Base-by-base conservation (phyloP, 441 rosid genomes). In the Populus hybrid region DNA sequence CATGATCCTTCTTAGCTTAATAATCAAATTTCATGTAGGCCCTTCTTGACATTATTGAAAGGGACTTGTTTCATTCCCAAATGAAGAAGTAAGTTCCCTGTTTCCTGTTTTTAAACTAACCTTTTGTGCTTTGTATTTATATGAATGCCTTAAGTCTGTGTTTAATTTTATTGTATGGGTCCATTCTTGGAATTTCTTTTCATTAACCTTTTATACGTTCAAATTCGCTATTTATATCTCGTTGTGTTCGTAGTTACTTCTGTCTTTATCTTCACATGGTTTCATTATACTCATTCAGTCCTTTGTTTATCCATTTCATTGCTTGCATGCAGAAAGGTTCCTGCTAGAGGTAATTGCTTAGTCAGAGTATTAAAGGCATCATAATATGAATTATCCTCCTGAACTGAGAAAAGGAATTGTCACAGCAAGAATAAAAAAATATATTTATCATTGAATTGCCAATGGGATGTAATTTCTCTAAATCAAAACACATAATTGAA, bases 21-120 rank as follows among this genome's bases (percentile, higher is more conserved):
- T 76, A 56, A 75, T 82, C 73, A n/a, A 50, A 33, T 80, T 20
- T 75, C 38, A 14, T 88, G 90, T 78, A 97, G 99, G 98, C 97
- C 73, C 83, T 97, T 69, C 86, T 97, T 77, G 98, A 94, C 84
- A 93, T 97, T 77, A 97, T 97, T 78, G 99, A 97, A 87, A 92
- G 88, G 56, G 99, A 97, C 84, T 88, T 94, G 85, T 94, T 97
- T 84, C 94, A 90, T 31, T 84, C 89, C 80, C 93, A 91, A 84
- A 97, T 94, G 99, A 94, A 91, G 89, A 93, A 82, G 99, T 87
- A 73, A 97, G 92, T 87, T 64, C 72, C 24, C 68, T 40, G 14
- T 33, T 76, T 63, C 69, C n/a, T 11, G 2, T 40, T 40, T 40
- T 10, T 40, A 40, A 40, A 40, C 45, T 56, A 14, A 23, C 14